phyloP scores from a whole-genome alignment of 129 eudicot species.

The Ambrosia artemisiifolia region DNA sequence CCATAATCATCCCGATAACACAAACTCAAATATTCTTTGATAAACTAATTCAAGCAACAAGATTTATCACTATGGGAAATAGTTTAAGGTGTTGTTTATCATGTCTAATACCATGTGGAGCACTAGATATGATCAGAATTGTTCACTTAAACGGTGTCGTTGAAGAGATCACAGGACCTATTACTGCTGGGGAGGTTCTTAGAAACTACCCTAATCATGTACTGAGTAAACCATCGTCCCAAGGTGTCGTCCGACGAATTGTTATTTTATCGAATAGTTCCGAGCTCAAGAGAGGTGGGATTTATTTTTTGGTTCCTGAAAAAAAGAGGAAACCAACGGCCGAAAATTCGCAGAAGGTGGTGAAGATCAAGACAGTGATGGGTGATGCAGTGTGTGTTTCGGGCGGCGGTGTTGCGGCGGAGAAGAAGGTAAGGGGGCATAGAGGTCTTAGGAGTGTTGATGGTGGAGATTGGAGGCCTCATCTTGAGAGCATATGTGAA shows the following conservation, averaged over 20 bases:
- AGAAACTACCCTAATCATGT: conserved; percentile 66
- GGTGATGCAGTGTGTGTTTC: not conserved
- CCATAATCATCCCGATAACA: conserved; percentile 1
- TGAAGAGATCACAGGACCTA: conserved; percentile 61
- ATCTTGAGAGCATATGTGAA: conserved; percentile 67
- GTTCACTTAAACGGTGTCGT: conserved; percentile 77
- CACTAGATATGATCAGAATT: conserved; percentile 76
- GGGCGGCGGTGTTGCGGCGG: conserved; percentile 21
- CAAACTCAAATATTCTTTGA: not conserved
- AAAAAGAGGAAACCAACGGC: conserved; percentile 39
- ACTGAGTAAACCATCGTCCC: conserved; percentile 62
- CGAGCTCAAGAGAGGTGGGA: conserved; percentile 77
- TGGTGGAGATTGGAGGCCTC: conserved; percentile 63
- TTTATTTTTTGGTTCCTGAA: conserved; percentile 72
- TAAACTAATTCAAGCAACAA: too few relatives aligned
- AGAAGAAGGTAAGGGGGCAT: conserved; percentile 31
- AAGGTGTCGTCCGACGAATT: conserved; percentile 50
- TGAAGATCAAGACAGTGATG: conserved; percentile 7
- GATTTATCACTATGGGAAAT: conserved; percentile 50
- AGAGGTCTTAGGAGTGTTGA: conserved; percentile 49
- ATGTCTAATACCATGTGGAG: conserved; percentile 92
- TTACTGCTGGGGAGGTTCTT: conserved; percentile 78
- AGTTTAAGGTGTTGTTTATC: conserved; percentile 85
- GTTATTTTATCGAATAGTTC: conserved; percentile 57
- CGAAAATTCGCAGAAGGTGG: conserved; percentile 10